A percentile compares a stretch with the other conserved stretches of the same genome.
Evolutionary conservation across 2,329 filamentous ascomycete genomes (phyloP).

Genomic region (Karstenula rhodostoma): DNA sequence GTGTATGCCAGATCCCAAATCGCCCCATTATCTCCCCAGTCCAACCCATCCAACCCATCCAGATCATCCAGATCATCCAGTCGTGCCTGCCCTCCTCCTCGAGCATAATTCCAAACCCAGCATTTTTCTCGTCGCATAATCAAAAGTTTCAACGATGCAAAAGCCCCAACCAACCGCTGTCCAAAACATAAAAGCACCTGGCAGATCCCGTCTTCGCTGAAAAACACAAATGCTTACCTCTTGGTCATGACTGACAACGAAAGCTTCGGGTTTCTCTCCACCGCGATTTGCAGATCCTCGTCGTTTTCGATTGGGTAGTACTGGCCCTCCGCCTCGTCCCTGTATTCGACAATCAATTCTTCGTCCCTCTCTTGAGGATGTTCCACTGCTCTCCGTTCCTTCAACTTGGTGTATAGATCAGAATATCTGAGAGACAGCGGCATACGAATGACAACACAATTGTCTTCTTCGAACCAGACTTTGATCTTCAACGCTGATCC

Average conservation of each 20-base stretch:
- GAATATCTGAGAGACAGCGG: conserved; percentile 79
- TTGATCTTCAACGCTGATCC: conserved; percentile 79
- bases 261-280: conserved; percentile 87
- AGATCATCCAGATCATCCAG: background rate
- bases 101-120: background rate
- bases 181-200: background rate
- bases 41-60: background rate
- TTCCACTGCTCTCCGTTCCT: conserved; percentile 80
- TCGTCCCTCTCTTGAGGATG: conserved; percentile 61
- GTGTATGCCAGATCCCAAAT: conserved; percentile 1
- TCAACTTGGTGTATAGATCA: conserved; percentile 83
- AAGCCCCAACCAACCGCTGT: background rate
- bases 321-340: conserved; percentile 80
- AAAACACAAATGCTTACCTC: conserved; percentile 23
- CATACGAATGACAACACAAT: conserved; percentile 90
- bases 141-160: conserved; percentile 7
- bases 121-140: background rate
- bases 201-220: conserved; percentile 2
- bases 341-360: conserved; percentile 82
- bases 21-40: background rate
- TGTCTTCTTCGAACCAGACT: conserved; percentile 84
- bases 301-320: conserved; percentile 80
- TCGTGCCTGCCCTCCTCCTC: background rate
- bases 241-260: conserved; percentile 63
- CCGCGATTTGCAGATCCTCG: conserved; percentile 79